Evolutionary conservation across 176 grass and related monocot genomes (phyloP).

Genomic region (Leersia perrieri): DNA sequence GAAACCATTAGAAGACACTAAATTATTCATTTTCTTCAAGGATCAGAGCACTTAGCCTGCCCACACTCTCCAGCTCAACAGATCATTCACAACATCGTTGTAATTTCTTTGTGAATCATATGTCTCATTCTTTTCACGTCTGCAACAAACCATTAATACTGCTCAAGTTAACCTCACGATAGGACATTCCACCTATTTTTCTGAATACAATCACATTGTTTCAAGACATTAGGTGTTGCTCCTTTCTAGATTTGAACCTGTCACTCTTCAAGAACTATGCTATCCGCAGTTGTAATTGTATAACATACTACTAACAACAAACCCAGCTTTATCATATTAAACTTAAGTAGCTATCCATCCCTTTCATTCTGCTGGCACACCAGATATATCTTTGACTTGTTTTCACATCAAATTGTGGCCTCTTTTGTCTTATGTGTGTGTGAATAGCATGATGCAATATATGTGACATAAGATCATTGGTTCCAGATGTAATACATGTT

Average conservation of each 20-base stretch:
- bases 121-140: not conserved
- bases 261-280: not conserved
- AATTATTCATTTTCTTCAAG: not conserved
- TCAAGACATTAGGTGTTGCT: not conserved
- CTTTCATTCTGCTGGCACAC: not conserved
- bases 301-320: no score
- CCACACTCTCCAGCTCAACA: not conserved
- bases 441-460: not conserved
- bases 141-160: not conserved
- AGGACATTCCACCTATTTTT: not conserved
- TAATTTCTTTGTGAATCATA: not conserved
- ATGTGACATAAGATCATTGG: not conserved
- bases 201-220: not conserved
- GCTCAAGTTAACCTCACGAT: not conserved
- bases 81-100: not conserved
- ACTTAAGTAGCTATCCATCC: not conserved
- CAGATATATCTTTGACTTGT: no score
- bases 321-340: not conserved
- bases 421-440: not conserved
- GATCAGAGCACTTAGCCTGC: not conserved
- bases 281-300: not conserved
- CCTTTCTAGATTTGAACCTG: not conserved
- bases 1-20: not conserved
- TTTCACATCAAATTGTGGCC: not conserved
- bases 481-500: not conserved